Evolutionary conservation across 2,329 filamentous ascomycete genomes (phyloP).

Genomic region (Pseudogymnoascus sp.): DNA sequence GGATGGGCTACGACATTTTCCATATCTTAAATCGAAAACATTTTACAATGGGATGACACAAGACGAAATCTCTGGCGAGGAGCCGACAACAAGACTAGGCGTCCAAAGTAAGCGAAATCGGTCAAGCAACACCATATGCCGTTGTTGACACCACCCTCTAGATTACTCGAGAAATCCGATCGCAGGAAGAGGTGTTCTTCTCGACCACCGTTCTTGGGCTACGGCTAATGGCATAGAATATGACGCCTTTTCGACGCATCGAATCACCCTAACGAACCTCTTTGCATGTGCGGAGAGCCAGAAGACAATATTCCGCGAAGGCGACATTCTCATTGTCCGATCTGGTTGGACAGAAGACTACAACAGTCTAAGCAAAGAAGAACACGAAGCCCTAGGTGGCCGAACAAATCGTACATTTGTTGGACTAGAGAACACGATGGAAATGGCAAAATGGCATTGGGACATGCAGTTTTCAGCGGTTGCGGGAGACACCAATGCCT

Average conservation of each 20-base stretch:
- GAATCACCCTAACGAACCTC: slow-evolving; percentile 32
- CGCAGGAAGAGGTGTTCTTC: slow-evolving; percentile 44
- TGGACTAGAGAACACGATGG: no score
- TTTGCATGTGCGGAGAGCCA: slow-evolving; percentile 36
- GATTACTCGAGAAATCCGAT: slow-evolving; percentile 31
- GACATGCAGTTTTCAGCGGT: slow-evolving; percentile 30
- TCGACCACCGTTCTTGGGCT: slow-evolving; percentile 41
- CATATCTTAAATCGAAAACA: slow-evolving; percentile 31
- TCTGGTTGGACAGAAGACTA: slow-evolving; percentile 29
- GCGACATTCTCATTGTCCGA: slow-evolving; percentile 42
- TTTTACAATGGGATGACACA: slow-evolving; percentile 40
- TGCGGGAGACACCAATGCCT: slow-evolving; percentile 33
- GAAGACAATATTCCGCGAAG: slow-evolving; percentile 37
- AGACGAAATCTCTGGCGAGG: slow-evolving; percentile 37
- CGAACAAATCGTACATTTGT: no score
- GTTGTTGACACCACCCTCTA: slow-evolving; percentile 25
- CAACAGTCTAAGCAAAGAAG: no score
- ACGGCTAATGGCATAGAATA: slow-evolving; percentile 25
- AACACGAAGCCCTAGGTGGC: no score
- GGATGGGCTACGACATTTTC: slow-evolving; percentile 42
- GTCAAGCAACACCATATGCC: neutral
- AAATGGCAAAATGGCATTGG: no score
- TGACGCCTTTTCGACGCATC: slow-evolving; percentile 28
- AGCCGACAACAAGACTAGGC: slow-evolving; percentile 29
- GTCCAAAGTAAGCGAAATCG: neutral